Conservation (phyloP, 306 rosid genomes). For the Hippophae rhamnoides region DNA sequence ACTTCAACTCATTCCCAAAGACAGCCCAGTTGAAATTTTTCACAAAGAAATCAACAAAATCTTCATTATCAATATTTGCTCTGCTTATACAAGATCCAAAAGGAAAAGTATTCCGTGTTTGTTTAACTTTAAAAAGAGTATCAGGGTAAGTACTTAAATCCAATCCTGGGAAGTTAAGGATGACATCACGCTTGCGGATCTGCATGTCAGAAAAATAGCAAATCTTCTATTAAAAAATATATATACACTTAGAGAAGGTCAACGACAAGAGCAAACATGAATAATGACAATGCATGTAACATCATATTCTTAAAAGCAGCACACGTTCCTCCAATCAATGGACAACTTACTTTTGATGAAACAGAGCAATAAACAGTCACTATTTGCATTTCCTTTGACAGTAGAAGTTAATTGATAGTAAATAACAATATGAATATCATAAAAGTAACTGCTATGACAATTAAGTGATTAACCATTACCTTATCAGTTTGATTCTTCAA, state of each 20-base stretch:
- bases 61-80: conserved; percentile 83
- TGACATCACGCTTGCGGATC: conserved; percentile 76
- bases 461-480: conserved; percentile 31
- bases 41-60: conserved; percentile 59
- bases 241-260: too few relatives aligned
- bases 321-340: too few relatives aligned
- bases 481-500: conserved; percentile 54
- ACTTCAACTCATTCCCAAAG: conserved; percentile 91
- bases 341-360: too few relatives aligned
- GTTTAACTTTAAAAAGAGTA: conserved; percentile 50
- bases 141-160: conserved; percentile 25
- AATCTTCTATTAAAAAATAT: too few relatives aligned
- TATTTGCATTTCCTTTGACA: too few relatives aligned
- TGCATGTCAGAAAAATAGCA: conserved; percentile 17
- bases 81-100: conserved; percentile 77
- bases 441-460: neutral
- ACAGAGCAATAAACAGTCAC: too few relatives aligned
- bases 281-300: too few relatives aligned
- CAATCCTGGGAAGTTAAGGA: conserved; percentile 63
- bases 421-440: too few relatives aligned
- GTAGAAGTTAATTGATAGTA: too few relatives aligned
- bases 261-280: too few relatives aligned
- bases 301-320: too few relatives aligned
- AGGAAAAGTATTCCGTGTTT: conserved; percentile 59
- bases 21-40: conserved; percentile 92